Conservation (phyloP, 768 basidiomycete genomes). For the Leccinum longicurvipes region DNA sequence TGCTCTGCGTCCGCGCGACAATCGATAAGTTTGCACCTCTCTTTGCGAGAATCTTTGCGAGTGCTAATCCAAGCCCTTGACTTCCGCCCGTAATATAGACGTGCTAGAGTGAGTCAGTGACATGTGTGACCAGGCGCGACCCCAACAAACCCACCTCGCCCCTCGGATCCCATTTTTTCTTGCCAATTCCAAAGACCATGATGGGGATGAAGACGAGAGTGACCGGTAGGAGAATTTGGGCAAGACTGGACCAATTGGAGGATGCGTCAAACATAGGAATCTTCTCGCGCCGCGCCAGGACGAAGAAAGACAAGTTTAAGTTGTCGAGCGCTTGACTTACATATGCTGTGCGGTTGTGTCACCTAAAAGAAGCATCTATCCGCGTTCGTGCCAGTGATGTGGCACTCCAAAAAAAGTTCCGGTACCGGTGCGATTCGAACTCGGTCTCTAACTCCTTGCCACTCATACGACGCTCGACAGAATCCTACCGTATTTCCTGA, state of each 20-base stretch:
- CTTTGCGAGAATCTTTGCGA: constrained; percentile 62
- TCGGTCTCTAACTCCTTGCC: too few species aligned
- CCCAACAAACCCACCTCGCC: constrained; percentile 34
- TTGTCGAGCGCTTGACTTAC: too few species aligned
- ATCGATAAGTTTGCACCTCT: constrained; percentile 83
- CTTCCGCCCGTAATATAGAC: constrained; percentile 85
- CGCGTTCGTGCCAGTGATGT: too few species aligned
- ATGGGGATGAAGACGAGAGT: constrained; percentile 3
- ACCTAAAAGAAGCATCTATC: too few species aligned
- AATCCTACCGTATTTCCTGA: too few species aligned
- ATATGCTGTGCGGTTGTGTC: too few species aligned
- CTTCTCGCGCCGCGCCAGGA: not conserved
- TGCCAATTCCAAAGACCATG: constrained; percentile 20
- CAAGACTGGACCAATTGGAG: not conserved
- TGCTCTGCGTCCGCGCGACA: constrained; percentile 70
- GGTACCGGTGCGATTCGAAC: too few species aligned
- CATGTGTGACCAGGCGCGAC: not conserved
- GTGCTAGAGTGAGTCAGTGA: constrained; percentile 47
- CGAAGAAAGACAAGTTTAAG: too few species aligned
- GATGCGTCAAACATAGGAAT: not conserved
- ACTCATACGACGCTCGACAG: too few species aligned
- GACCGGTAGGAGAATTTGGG: constrained; percentile 8
- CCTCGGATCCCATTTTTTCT: constrained; percentile 48
- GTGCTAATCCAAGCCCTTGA: constrained; percentile 72
- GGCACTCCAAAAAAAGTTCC: too few species aligned